A percentile compares a stretch with the other conserved stretches of the same genome.
Evolutionary conservation across 2,329 filamentous ascomycete species (phyloP).

Genomic region (Cladosporium velox): DNA sequence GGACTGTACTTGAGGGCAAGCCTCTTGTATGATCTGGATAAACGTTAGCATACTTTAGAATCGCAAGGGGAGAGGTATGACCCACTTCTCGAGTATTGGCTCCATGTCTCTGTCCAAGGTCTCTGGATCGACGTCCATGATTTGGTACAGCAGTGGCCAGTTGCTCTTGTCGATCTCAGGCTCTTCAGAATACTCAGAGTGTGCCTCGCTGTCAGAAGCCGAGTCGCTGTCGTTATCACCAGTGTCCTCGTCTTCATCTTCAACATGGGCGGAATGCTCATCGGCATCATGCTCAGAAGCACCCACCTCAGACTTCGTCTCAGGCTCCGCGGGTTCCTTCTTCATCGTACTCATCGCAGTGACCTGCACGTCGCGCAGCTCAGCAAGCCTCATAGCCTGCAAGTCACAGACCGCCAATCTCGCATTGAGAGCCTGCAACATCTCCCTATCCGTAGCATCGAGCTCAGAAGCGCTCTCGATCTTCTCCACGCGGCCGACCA

Average conservation of each 20-base stretch:
- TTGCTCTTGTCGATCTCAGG: constrained; percentile 3
- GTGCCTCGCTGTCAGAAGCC: not conserved
- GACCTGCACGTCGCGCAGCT: constrained; percentile 28
- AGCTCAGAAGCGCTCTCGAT: constrained; percentile 25
- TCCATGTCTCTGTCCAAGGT: constrained; percentile 25
- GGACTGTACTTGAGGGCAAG: constrained; percentile 30
- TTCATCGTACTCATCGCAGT: constrained; percentile 19
- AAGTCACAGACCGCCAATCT: constrained; percentile 29
- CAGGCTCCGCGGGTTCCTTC: not conserved
- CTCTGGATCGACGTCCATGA: constrained; percentile 30
- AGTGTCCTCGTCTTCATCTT: not conserved
- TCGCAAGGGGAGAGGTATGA: not conserved
- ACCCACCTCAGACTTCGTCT: not conserved
- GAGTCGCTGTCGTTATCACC: not conserved
- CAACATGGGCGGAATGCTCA: not conserved
- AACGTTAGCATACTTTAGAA: constrained; percentile 12
- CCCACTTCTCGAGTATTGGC: constrained; percentile 25
- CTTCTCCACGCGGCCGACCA: constrained; percentile 28
- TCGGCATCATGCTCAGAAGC: not conserved
- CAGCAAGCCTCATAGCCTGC: constrained; percentile 27
- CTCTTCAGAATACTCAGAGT: constrained; percentile 1
- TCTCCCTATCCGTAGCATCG: constrained; percentile 28
- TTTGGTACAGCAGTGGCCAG: constrained; percentile 32
- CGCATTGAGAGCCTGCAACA: constrained; percentile 30
- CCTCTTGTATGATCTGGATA: constrained; percentile 19